Base-by-base conservation (phyloP, 116 monocot species). In the Posidonia oceanica region DNA sequence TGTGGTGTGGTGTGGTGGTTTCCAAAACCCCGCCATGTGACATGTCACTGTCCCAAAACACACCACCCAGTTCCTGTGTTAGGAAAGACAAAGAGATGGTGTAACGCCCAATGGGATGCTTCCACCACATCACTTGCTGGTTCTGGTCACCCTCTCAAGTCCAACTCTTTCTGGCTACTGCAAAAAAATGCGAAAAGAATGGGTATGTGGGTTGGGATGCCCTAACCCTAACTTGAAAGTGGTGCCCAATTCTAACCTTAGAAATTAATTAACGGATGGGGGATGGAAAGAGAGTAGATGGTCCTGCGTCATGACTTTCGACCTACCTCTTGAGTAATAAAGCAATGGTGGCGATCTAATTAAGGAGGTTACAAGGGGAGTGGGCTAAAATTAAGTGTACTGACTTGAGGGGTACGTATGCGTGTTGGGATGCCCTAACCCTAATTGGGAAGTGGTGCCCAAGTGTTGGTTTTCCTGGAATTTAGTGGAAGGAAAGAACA, bases 161-260 rank as follows among this genome's bases (percentile, higher is more conserved):
- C 23, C 11, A 10, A 12, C 61, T 29, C 60, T 23, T 29, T 14
- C 8, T 5, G 13, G 5, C 36, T 4, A 61, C 61, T 61, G 23
- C 36, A 14, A 29, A 29, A 13, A 13, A 2, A 13, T 36, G 36
- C 36, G 29, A 61, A 61, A 61, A 29, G 36, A 61, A 61, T 61
- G 61, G 36, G 36, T 29, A 36, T 36, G 61, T 61, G 61, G 14
- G 61, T 4, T 29, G 36, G 61, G 61, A 61, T 61, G 61, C 61
- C 61, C 61, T 61, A 61, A 61, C 61, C 61, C 61, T 61, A 61
- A 23, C 14, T 57, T 12, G 36, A 61, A 61, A 36, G 61, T 61
- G 23, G 61, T 61, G 36, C 61, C 61, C 36, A 61, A 13, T 21
- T 61, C 29, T 60, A 36, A 36, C 61, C 14, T 22, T 60, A 61